Evolutionary conservation across 768 basidiomycete species (phyloP).

Genomic region (Russula sp.): DNA sequence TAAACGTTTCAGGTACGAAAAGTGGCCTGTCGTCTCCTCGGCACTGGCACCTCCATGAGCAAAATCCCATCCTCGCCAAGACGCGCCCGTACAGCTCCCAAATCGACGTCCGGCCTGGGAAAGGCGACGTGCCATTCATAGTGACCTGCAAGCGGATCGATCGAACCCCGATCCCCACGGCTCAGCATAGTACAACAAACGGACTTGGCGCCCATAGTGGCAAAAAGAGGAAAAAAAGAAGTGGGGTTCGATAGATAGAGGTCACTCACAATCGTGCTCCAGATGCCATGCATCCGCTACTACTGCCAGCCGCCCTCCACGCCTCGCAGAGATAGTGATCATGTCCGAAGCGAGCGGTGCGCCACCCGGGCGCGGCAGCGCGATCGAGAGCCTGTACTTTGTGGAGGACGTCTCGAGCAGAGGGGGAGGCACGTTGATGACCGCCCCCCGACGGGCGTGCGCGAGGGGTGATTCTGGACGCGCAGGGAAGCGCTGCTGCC

Average conservation of each 20-base stretch:
- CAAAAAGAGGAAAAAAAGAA: background rate
- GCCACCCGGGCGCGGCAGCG: slow-evolving; percentile 13
- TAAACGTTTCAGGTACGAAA: background rate
- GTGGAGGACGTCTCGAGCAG: background rate
- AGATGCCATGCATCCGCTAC: slow-evolving; percentile 19
- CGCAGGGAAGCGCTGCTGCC: background rate
- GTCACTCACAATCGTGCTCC: slow-evolving; percentile 11
- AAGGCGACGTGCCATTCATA: slow-evolving; percentile 15
- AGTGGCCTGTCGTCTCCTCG: background rate
- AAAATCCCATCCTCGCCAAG: slow-evolving; percentile 1
- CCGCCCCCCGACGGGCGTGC: slow-evolving; percentile 1
- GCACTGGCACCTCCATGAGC: slow-evolving; percentile 11
- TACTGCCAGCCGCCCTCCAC: slow-evolving; percentile 7
- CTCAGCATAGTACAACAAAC: background rate
- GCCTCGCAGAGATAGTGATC: slow-evolving; percentile 12
- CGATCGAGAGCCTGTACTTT: slow-evolving; percentile 1
- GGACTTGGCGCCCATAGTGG: too few species aligned
- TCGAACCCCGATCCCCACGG: background rate
- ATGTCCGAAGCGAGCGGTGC: slow-evolving; percentile 9
- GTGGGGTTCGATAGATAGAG: too few species aligned
- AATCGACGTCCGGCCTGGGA: background rate
- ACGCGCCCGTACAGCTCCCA: slow-evolving; percentile 2
- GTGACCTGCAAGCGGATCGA: slow-evolving; percentile 3
- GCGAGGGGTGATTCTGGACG: slow-evolving; percentile 15
- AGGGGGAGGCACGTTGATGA: background rate